Base-by-base conservation (phyloP, 495 filamentous ascomycete species). In the Neurospora sublineolata region DNA sequence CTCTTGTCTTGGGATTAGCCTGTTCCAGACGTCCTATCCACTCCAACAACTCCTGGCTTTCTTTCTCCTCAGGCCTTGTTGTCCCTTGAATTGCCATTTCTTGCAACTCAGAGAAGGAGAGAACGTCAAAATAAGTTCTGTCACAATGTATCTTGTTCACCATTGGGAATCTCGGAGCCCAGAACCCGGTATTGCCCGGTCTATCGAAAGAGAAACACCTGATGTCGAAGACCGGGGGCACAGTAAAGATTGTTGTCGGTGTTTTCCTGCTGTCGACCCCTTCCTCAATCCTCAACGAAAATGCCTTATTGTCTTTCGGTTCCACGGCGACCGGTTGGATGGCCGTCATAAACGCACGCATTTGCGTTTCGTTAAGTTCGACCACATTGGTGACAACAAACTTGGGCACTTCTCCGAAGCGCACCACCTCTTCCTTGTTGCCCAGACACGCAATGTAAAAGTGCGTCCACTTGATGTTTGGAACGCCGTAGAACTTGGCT, bases 381-480 rank as follows among this genome's bases (percentile, higher is more conserved):
- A 86, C 80, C 4, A 83, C 75, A 37, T 84, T 87, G 75, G 94
- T 84, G 5, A 94, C 80, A 67, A 86, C 83, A 74, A 91, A 94
- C 14, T 74, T 80, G 10, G 92, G 91, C 38, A 79, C 85, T 30
- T 83, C 84, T 3, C 80, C 78, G 70, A 80, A 83, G 9, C 85
- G 81, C 68, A 81, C 60, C 2, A 91, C 87, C n/a, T 85, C 86
- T 1, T 87, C 84, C 75, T 89, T 91, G 72, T 97, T 96, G 8
- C 86, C 80, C 11, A 96, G 80, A 78, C 92, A 95, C 0, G 88
- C 93, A 71, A 95, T 84, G 77, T 89, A 88, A 73, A 95, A 96
- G 70, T 90, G 87, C 2, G 93, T 96, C 89, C 92, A 94, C 23
- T 80, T 82, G 60, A 90, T 74, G 38, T 84, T 80, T n/a, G 78